phyloP scores from a whole-genome alignment of 331 rosid species.

The Telfairia occidentalis region DNA sequence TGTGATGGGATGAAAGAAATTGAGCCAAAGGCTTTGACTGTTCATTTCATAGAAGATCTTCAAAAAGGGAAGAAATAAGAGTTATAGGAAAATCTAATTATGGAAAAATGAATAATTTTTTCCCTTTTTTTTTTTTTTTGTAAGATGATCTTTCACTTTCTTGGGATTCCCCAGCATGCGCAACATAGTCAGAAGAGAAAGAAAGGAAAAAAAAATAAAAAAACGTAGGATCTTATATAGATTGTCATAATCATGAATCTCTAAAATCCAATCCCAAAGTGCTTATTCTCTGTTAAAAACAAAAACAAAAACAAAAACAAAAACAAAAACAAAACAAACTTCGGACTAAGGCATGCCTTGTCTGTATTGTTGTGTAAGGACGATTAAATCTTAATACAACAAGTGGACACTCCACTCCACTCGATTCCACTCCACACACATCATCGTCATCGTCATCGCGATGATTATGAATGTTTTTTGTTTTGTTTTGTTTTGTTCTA shows the following conservation, averaged over 20 bases:
- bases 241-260: constrained; percentile 14
- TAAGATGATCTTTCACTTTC: constrained; percentile 42
- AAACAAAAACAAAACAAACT: not conserved
- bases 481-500: too few relatives aligned
- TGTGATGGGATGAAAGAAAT: too few relatives aligned
- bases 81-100: constrained; percentile 5
- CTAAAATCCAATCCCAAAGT: constrained; percentile 5
- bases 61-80: not conserved
- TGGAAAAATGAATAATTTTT: not conserved
- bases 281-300: constrained; percentile 9
- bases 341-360: not conserved
- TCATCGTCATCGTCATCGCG: too few relatives aligned
- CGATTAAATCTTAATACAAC: not conserved
- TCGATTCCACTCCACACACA: too few relatives aligned
- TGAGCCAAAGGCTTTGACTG: not conserved
- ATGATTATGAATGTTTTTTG: too few relatives aligned
- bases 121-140: too few relatives aligned
- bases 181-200: constrained; percentile 23
- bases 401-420: constrained; percentile 5
- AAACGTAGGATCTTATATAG: constrained; percentile 19
- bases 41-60: not conserved
- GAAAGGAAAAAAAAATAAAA: not conserved
- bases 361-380: not conserved
- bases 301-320: not conserved
- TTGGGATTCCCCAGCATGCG: constrained; percentile 62